Evolutionary conservation across 2,329 filamentous ascomycete genomes (phyloP), one percentile per base, ranked within the genome.

Genomic region (Cladosporium halotolerans): DNA sequence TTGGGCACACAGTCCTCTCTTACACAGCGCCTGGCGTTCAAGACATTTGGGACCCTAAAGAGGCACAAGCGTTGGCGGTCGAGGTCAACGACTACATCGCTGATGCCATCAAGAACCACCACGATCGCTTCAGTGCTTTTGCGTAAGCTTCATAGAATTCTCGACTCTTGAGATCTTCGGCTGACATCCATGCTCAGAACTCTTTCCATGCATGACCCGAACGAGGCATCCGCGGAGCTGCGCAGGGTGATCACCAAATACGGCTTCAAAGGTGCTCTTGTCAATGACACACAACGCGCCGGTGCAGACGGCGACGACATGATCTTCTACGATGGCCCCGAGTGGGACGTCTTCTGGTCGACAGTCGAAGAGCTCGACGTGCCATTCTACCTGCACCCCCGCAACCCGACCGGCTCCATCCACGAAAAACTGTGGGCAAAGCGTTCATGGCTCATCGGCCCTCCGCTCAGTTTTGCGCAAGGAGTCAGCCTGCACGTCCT

Each of bases 341-440:
- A 79, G 55, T 86, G 78, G 74, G 80, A 83, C 58, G 65, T 76
- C 18, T 85, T 86, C 73, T 85, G 82, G 82, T 62, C 72, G 10
- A 77, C 76, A 0, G 74, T 77, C 8, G 73, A 73, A 1, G 78
- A 83, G 41, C 76, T 86, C 0, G 79, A 84, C 53, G 81, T 84
- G 0, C 82, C 82, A 0, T 74, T 86, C 45, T 86, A 85, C 61
- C 72, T 86, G 1, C 83, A 86, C 64, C 83, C 82, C 0, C 72
- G 78, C 45, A 62, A 63, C 42, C 63, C 63, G 2, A 63, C 61
- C 3, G 80, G 80, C 6, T 73, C 72, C 14, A 74, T 82, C 52
- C 72, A 79, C 59, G 78, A 83, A 4, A 79, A 79, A 61, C 73
- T 83, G 6, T 84, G 77, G 73, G 76, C 76, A 1, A 73, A 82